Conservation (phyloP, 768 basidiomycete species). For the Suillus plorans region DNA sequence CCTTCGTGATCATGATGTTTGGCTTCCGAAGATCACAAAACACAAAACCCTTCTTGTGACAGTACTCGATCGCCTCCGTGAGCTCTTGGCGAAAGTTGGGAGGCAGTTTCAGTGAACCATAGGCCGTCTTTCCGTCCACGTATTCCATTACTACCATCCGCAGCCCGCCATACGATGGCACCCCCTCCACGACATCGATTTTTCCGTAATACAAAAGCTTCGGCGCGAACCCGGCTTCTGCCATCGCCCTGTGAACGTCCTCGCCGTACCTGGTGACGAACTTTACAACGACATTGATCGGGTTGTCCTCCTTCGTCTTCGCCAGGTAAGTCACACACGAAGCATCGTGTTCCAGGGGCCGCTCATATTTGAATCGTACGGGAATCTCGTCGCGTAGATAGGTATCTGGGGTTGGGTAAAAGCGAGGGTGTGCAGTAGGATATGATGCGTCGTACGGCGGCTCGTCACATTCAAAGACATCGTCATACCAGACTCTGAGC, state of each 20-base stretch:
- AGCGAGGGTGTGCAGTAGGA: slow-evolving; percentile 12
- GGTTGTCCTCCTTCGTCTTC: slow-evolving; percentile 4
- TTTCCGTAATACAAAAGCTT: slow-evolving; percentile 30
- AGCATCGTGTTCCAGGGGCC: slow-evolving; percentile 16
- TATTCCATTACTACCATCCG: slow-evolving; percentile 43
- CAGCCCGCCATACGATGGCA: slow-evolving; percentile 18
- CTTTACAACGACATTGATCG: slow-evolving; percentile 33
- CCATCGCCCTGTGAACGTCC: slow-evolving; percentile 34
- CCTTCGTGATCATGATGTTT: not conserved
- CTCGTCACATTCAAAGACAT: not conserved
- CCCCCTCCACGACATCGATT: slow-evolving; percentile 7
- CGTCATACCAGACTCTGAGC: slow-evolving; percentile 23
- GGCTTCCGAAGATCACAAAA: no score
- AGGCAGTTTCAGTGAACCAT: slow-evolving; percentile 7
- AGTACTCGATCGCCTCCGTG: no score
- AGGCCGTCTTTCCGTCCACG: slow-evolving; percentile 18
- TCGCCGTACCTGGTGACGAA: slow-evolving; percentile 35
- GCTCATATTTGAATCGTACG: slow-evolving; percentile 21
- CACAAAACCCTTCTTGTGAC: no score
- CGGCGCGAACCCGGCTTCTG: slow-evolving; percentile 26
- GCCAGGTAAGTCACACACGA: slow-evolving; percentile 27
- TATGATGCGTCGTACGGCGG: not conserved
- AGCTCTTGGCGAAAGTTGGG: slow-evolving; percentile 7
- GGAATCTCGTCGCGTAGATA: not conserved
- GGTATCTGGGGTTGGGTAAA: slow-evolving; percentile 19